These are phyloP conservation scores for Podaxis sp. DNA, from an alignment of 768 basidiomycete genomes.

Conservation along the genomic window DNA sequence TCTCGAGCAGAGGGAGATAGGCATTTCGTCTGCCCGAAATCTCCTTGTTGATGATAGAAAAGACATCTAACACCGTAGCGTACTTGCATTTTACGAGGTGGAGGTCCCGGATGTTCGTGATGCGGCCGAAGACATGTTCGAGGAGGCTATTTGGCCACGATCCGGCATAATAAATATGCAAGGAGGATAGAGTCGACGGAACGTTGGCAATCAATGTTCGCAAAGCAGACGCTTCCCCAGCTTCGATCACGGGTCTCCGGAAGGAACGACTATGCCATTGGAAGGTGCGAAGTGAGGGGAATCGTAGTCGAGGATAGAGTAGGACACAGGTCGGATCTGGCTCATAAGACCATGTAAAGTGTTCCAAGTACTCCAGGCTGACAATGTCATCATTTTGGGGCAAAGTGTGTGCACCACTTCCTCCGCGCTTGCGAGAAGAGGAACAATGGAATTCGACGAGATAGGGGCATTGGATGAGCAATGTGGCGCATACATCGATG, in stretches of 20 bases:
- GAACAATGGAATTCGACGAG: neutral
- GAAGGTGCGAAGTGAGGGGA: neutral
- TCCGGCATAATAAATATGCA: neutral
- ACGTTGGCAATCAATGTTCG: neutral
- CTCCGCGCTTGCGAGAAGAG: neutral
- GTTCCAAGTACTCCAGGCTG: neutral
- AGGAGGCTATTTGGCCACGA: neutral
- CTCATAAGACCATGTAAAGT: neutral
- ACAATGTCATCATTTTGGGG: neutral
- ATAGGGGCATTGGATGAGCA: neutral
- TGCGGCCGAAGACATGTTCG: neutral
- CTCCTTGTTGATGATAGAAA: neutral
- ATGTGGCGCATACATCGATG: neutral
- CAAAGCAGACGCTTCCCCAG: neutral
- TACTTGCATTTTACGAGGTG: conserved; percentile 7
- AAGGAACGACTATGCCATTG: neutral
- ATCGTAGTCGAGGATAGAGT: neutral
- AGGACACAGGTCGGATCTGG: neutral
- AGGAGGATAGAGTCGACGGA: neutral
- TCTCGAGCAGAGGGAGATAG: neutral
- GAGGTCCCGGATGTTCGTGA: neutral
- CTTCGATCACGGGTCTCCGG: neutral
- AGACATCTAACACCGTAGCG: neutral
- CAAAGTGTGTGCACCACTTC: neutral
- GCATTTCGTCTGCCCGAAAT: neutral